Evolutionary conservation across 441 rosid species (phyloP), one percentile per base, ranked within the genome.

Genomic region (Populus hybrid): DNA sequence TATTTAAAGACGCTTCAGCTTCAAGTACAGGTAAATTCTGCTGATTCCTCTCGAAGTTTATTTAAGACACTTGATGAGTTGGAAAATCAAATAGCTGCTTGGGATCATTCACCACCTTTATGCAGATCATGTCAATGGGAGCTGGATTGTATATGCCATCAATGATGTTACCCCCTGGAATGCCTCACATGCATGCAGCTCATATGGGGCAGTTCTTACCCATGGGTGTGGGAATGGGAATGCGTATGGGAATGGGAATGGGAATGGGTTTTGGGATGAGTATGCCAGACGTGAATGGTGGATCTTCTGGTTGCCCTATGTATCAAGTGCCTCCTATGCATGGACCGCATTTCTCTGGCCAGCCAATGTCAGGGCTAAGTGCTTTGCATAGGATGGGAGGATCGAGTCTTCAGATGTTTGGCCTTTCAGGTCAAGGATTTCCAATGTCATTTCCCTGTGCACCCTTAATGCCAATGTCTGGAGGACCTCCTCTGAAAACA

Each of bases 101-200:
- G 70, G 28, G 68, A 63, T 59, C 73, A 80, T 78, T 59, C 30
- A 23, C 63, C 53, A 69, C 70, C 30, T 70, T 72, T 72, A 0
- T 77, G 83, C 91, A 94, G 98, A 86, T 91, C 19, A 91, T 94
- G 98, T 90, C 98, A 64, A 91, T 93, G 98, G 94, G 91, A 69
- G 84, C 91, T 83, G 93, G 98, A 71, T 84, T 92, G 50, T 91
- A 87, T 81, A 84, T 90, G 97, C 95, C 94, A 71, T 88, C 91
- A 5, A 86, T 92, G 89, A 90, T 91, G 92, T 85, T 88, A 70
- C 88, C 91, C n/a, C 77, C 89, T 0, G 93, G 89, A 80, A 88
- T 92, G 88, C 92, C 85, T 61, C 95, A 79, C 68, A 85, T 90
- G 86, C 95, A 84, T 61, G 86, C 88, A 46, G 88, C 42, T 81